Evolutionary conservation across 1,139 yeast genomes (phyloP), one percentile per base, ranked within the genome.

Genomic region (Nakaseomyces sp.): DNA sequence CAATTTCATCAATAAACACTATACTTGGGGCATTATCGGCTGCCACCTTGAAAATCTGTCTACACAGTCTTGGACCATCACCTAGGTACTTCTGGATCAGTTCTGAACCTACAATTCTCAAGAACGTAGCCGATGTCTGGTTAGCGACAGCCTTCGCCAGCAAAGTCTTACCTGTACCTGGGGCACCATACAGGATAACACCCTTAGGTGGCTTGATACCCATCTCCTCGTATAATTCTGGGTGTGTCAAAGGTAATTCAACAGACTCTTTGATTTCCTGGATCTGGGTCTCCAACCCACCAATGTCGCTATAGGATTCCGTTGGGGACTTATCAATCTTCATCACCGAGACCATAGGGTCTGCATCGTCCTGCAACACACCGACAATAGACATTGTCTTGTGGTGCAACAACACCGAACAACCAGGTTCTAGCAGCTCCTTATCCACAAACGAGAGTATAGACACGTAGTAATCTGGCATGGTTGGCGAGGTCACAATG

Each of bases 151-250:
- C 99, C 66, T 91, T 93, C 16, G 97, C 98, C 56, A 93, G 73
- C 52, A 93, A 70, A 0, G 99, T 93, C 66, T 93, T 93, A 61
- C 99, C 99, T 0, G 98, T 93, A 65, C 99, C 99, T 28, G 99
- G 99, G 0, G 97, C 95, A 56, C 99, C 99, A 63, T 93, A 93
- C 49, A 93, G 73, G 56, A 93, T 89, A 45, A 93, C 98, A 68
- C 99, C 99, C 70, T 91, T 91, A 43, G 99, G 99, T 7, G 98
- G 98, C 60, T 89, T 88, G 63, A 93, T 91, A 55, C 99, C 99
- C 96, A 93, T 91, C 68, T 91, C 97, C 68, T 93, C 96, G 67
- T 91, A 93, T 55, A 93, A 71, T 65, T 93, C 98, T 1, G 98
- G 97, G 66, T 93, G 98, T 17, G 97, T 89, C 53, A 93, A 73